A percentile compares a stretch with the other conserved stretches of the same genome.
These are phyloP conservation scores for Zizania latifolia DNA, from an alignment of 176 grass and related monocot species.

Conservation along the genomic window DNA sequence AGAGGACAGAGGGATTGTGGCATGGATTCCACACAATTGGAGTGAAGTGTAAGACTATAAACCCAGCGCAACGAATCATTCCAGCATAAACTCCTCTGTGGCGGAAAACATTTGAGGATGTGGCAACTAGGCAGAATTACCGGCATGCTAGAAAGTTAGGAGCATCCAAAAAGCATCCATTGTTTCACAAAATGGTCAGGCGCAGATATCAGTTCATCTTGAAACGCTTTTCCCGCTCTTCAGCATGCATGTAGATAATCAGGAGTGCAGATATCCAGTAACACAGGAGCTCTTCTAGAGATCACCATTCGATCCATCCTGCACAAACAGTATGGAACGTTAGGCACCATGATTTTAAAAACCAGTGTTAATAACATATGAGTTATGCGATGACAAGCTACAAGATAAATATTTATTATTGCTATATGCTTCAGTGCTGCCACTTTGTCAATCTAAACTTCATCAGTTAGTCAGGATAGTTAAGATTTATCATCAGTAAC, in stretches of 20 bases:
- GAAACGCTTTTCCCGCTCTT: slow-evolving; percentile 12
- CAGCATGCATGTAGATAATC: slow-evolving; percentile 16
- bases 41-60: not conserved
- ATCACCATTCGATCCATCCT: slow-evolving; percentile 41
- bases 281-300: not conserved
- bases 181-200: slow-evolving; percentile 10
- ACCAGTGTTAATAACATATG: not conserved
- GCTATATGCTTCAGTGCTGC: not conserved
- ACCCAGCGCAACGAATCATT: not conserved
- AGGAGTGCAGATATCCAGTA: not conserved
- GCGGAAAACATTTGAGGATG: not conserved
- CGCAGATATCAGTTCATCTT: not conserved
- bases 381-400: not conserved
- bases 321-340: slow-evolving; percentile 28
- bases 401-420: not conserved
- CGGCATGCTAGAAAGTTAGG: not conserved
- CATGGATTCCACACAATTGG: not conserved
- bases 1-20: not conserved
- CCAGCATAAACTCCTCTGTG: not conserved
- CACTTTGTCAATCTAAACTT: not conserved
- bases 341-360: not conserved
- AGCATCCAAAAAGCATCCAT: not conserved
- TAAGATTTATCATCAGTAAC: not conserved
- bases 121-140: not conserved
- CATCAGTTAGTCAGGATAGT: not conserved